A percentile compares a stretch with the other conserved stretches of the same genome.
Conservation (phyloP, 192 early-diverging fungal genomes). For the Backusella sp. region DNA sequence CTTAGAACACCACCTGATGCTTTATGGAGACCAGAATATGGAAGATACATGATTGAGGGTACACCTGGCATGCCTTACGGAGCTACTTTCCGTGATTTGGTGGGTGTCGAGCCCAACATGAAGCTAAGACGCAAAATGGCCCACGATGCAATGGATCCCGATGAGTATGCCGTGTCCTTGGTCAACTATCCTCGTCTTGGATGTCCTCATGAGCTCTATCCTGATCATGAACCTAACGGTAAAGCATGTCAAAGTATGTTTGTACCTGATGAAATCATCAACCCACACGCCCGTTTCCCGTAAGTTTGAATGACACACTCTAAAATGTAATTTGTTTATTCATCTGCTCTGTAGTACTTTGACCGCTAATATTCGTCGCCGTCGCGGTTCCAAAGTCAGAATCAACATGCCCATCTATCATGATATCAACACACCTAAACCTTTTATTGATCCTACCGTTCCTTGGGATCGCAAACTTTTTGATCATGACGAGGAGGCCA, state of each 20-base stretch:
- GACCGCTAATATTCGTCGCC: slow-evolving; percentile 89
- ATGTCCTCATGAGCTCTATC: slow-evolving; percentile 66
- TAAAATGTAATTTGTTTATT: neutral
- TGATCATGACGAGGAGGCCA: slow-evolving; percentile 71
- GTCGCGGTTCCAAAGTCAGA: slow-evolving; percentile 89
- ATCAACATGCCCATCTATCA: slow-evolving; percentile 97
- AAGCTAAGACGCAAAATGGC: slow-evolving; percentile 71
- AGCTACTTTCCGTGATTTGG: slow-evolving; percentile 72
- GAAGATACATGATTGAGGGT: slow-evolving; percentile 95
- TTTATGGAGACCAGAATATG: slow-evolving; percentile 96
- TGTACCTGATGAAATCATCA: slow-evolving; percentile 92
- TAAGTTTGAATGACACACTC: slow-evolving; percentile 31
- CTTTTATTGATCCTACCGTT: slow-evolving; percentile 80
- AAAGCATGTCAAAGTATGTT: slow-evolving; percentile 82
- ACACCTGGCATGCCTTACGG: slow-evolving; percentile 93
- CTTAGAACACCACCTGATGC: slow-evolving; percentile 41
- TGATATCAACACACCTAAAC: slow-evolving; percentile 85
- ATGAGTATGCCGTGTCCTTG: slow-evolving; percentile 79
- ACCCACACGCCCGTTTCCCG: slow-evolving; percentile 91
- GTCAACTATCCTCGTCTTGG: slow-evolving; percentile 93
- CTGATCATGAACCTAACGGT: slow-evolving; percentile 65
- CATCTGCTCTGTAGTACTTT: slow-evolving; percentile 59
- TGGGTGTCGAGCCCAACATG: slow-evolving; percentile 91
- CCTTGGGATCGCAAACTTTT: slow-evolving; percentile 59
- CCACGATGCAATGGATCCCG: slow-evolving; percentile 51